Conservation (phyloP, 2,329 filamentous ascomycete species). For the Biscogniauxia sp. region DNA sequence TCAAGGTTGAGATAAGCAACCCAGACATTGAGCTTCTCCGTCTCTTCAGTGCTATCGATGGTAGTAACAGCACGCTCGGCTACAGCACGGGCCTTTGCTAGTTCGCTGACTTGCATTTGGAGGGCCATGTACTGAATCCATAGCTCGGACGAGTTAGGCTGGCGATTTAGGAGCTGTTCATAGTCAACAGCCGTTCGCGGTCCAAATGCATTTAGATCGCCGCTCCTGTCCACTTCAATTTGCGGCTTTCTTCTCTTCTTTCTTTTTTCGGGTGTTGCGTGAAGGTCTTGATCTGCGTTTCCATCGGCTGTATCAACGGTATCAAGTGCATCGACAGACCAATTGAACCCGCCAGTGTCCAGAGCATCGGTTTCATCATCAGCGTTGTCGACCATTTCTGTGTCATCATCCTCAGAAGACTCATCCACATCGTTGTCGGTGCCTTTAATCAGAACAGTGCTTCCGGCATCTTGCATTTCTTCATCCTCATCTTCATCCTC, state of each 20-base stretch:
- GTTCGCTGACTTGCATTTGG: constrained; percentile 87
- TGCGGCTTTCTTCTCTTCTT: constrained; percentile 74
- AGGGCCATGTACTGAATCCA: constrained; percentile 99
- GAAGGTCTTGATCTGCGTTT: constrained; percentile 42
- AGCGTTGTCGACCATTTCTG: constrained; percentile 42
- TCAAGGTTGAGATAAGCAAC: constrained; percentile 92
- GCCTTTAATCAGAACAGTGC: constrained; percentile 44
- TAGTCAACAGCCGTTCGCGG: constrained; percentile 90
- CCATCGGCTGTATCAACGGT: constrained; percentile 49
- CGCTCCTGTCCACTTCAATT: constrained; percentile 84
- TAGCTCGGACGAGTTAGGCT: constrained; percentile 87
- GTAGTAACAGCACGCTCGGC: constrained; percentile 87
- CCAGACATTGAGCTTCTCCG: constrained; percentile 95
- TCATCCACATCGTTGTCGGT: constrained; percentile 41
- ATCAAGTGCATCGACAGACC: constrained; percentile 70
- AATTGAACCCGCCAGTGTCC: constrained; percentile 78
- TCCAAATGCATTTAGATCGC: constrained; percentile 83
- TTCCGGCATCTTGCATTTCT: constrained; percentile 46
- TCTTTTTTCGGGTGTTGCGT: constrained; percentile 50
- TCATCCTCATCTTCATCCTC: constrained; percentile 43
- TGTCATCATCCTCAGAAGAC: constrained; percentile 41
- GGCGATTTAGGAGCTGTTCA: constrained; percentile 85
- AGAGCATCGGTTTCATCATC: constrained; percentile 51
- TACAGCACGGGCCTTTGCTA: constrained; percentile 82
- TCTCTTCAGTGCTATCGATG: constrained; percentile 87